A percentile compares a stretch with the other conserved stretches of the same genome.
phyloP scores from a whole-genome alignment of 495 filamentous ascomycete genomes.

The Neurospora sp. region DNA sequence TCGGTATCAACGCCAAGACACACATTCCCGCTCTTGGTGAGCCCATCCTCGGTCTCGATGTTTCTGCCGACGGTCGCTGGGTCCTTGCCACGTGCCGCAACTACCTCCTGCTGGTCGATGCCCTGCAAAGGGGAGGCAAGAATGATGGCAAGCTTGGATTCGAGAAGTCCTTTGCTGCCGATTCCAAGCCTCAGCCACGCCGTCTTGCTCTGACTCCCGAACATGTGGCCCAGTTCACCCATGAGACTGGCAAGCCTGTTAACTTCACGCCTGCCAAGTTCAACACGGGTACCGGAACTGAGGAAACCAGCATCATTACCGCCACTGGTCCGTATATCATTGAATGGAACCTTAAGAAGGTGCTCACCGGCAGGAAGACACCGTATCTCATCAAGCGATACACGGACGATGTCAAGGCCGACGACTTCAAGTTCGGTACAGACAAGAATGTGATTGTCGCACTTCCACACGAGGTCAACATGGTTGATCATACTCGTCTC shows the following conservation, averaged over 20 bases:
- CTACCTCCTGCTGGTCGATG: conserved; percentile 87
- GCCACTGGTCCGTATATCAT: conserved; percentile 97
- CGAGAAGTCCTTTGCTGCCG: conserved; percentile 84
- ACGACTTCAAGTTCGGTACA: conserved; percentile 93
- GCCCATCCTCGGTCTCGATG: conserved; percentile 87
- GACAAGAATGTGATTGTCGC: conserved; percentile 98
- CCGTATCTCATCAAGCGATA: conserved; percentile 97
- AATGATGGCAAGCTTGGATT: conserved; percentile 97
- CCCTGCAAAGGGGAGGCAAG: conserved; percentile 83
- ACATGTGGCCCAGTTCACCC: conserved; percentile 92
- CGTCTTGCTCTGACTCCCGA: conserved; percentile 77
- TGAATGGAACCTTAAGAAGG: conserved; percentile 90
- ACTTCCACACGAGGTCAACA: conserved; percentile 93
- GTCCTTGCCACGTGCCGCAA: conserved; percentile 89
- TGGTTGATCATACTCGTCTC: conserved; percentile 78
- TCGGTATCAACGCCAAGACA: conserved; percentile 96
- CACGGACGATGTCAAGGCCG: conserved; percentile 89
- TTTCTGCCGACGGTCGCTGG: conserved; percentile 91
- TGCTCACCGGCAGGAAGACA: conserved; percentile 64
- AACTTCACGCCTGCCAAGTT: conserved; percentile 87
- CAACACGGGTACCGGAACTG: conserved; percentile 73
- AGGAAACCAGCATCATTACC: conserved; percentile 88
- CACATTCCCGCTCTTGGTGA: conserved; percentile 93
- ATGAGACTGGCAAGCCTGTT: conserved; percentile 79
- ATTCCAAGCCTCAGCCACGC: conserved; percentile 85